Conservation (phyloP, 176 grass and related monocot genomes). For the Areca catechu region DNA sequence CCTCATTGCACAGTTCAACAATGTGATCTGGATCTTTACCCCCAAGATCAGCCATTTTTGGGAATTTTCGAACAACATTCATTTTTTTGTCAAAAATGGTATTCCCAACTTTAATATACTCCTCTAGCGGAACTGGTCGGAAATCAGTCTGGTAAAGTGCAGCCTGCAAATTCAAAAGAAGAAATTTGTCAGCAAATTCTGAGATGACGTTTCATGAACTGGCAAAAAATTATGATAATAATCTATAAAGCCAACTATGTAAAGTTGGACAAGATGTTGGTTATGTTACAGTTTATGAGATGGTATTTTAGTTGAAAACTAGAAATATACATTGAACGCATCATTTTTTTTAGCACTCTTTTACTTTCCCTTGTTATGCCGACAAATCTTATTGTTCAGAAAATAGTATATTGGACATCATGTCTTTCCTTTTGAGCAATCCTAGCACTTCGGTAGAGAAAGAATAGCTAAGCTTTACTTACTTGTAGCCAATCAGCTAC, state of each 20-base stretch:
- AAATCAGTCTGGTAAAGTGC: conserved; percentile 92
- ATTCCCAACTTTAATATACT: conserved; percentile 92
- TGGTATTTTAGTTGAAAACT: too few species aligned
- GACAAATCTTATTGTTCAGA: too few species aligned
- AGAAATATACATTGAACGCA: too few species aligned
- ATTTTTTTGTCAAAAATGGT: conserved; percentile 92
- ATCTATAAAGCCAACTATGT: too few species aligned
- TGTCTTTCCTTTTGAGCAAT: too few species aligned
- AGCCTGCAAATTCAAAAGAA: conserved; percentile 35
- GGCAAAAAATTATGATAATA: too few species aligned
- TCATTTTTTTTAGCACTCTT: too few species aligned
- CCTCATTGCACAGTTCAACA: conserved; percentile 89
- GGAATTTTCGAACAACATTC: conserved; percentile 57
- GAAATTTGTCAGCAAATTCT: not conserved
- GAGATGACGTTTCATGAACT: not conserved
- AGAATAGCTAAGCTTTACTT: conserved; percentile 19
- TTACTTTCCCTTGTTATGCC: too few species aligned
- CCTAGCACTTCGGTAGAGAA: too few species aligned
- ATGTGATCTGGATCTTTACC: conserved; percentile 98
- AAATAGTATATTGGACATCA: too few species aligned
- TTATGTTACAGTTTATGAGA: too few species aligned
- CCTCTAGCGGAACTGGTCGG: conserved; percentile 86
- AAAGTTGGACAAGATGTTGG: too few species aligned
- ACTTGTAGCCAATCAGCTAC: conserved; percentile 97
- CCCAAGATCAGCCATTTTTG: conserved; percentile 61